Evolutionary conservation across 2,329 filamentous ascomycete species (phyloP).

Genomic region (Fusarium proliferatum): DNA sequence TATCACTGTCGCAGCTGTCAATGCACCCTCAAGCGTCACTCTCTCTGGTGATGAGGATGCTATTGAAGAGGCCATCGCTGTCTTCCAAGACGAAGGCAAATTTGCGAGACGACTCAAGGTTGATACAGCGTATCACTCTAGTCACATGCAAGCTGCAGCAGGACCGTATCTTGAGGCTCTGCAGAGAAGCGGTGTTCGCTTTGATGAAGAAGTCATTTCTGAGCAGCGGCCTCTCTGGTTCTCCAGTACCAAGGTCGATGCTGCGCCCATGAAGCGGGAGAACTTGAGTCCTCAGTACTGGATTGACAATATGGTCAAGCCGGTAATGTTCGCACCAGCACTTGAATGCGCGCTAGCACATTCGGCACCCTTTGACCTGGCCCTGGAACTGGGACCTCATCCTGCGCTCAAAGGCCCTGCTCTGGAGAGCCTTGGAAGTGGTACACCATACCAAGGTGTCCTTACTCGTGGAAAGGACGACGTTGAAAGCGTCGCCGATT

Average conservation of each 20-base stretch:
- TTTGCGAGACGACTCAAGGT: conserved; percentile 11
- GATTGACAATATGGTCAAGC: not conserved
- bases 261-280: not conserved
- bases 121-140: conserved; percentile 11
- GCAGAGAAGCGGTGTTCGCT: not conserved
- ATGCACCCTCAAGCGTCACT: not conserved
- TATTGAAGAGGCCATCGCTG: conserved; percentile 35
- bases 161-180: not conserved
- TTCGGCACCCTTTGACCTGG: not conserved
- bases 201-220: not conserved
- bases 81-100: conserved; percentile 4
- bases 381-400: conserved; percentile 3
- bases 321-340: not conserved
- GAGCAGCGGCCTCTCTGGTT: not conserved
- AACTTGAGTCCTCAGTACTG: not conserved
- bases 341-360: not conserved
- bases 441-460: not conserved
- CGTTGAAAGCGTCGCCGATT: not conserved
- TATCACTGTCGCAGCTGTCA: not conserved
- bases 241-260: not conserved
- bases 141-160: not conserved
- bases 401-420: not conserved
- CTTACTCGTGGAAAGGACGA: not conserved
- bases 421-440: not conserved
- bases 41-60: conserved; percentile 46